Conservation (phyloP, 345 rosid genomes). For the Clarkia xantiana region DNA sequence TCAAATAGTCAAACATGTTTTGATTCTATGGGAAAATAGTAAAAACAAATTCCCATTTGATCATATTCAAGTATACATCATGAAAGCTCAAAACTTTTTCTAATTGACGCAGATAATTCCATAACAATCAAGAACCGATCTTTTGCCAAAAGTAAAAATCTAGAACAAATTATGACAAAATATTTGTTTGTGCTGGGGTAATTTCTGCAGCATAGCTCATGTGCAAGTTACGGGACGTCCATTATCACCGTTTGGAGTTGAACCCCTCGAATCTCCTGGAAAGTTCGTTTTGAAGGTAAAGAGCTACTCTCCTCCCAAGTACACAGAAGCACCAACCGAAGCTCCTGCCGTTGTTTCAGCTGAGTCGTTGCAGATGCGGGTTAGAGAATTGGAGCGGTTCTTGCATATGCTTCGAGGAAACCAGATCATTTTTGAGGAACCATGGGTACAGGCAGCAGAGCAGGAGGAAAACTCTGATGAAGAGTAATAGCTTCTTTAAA, state of each 20-base stretch:
- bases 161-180: no score
- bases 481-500: slow-evolving; percentile 8
- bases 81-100: no score
- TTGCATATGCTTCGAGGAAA: slow-evolving; percentile 31
- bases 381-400: slow-evolving; percentile 33
- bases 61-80: no score
- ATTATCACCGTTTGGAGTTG: slow-evolving; percentile 33
- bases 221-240: slow-evolving; percentile 57
- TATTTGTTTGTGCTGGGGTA: no score
- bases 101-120: no score
- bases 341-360: slow-evolving; percentile 1
- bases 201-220: slow-evolving; percentile 53
- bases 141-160: no score
- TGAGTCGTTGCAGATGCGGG: slow-evolving; percentile 11
- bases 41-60: no score
- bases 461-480: slow-evolving; percentile 35
- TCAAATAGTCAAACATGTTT: no score
- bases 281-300: slow-evolving; percentile 34
- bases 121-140: no score
- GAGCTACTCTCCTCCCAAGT: slow-evolving; percentile 17
- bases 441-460: slow-evolving; percentile 26
- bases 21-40: no score
- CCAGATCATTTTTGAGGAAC: slow-evolving; percentile 20
- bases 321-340: slow-evolving; percentile 13
- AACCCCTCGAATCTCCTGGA: slow-evolving; percentile 29